Evolutionary conservation across 2,329 filamentous ascomycete genomes (phyloP), one percentile per base, ranked within the genome.

Genomic region (Sclerotinia sclerotiorum): DNA sequence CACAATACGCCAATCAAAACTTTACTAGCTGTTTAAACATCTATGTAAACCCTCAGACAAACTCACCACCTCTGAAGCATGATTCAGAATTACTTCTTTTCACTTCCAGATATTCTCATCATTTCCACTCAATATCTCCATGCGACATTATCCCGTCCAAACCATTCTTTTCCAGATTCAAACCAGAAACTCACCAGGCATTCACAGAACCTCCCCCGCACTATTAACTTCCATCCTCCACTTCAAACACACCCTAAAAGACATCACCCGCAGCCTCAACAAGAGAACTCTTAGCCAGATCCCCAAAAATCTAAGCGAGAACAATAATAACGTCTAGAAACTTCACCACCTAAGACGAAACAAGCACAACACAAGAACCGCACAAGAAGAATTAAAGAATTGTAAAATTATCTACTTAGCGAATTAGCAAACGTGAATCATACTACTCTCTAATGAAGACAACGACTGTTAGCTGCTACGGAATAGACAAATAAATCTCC

Each of bases 281-380:
- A 56, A 56, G n/a, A 15, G 21, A 2, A n/a, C 13, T 1, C 29
- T 15, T 1, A 56, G 35, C 35, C 54, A 11, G 21, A 32, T 15
- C 2, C 32, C 11, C 19, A n/a, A 32, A n/a, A 4, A 35, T 39
- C 19, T 39, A 56, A 55, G 54, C 54, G 54, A 56, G 21, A 39
- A 7, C 21, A 3, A 13, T 5, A 42, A 42, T 29, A 39, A 2
- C 11, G 19, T 21, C 8, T 39, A 7, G 29, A 56, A 56, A 35
- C 15, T 56, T 56, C 54, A 10, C 29, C n/a, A 21, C 54, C 29
- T n/a, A n/a, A 56, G 19, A 56, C 54, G 54, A 56, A 56, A 56
- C 54, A 35, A 35, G 0, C 54, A 39, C 6, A 5, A n/a, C 11
- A 56, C 29, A 15, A 35, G 8, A 35, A 39, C 10, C 11, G 10